Percentiles rank a stretch among this genome's conserved stretches.
Conservation (phyloP, 2,329 filamentous ascomycete genomes). For the Phyllosticta citrichinensis region DNA sequence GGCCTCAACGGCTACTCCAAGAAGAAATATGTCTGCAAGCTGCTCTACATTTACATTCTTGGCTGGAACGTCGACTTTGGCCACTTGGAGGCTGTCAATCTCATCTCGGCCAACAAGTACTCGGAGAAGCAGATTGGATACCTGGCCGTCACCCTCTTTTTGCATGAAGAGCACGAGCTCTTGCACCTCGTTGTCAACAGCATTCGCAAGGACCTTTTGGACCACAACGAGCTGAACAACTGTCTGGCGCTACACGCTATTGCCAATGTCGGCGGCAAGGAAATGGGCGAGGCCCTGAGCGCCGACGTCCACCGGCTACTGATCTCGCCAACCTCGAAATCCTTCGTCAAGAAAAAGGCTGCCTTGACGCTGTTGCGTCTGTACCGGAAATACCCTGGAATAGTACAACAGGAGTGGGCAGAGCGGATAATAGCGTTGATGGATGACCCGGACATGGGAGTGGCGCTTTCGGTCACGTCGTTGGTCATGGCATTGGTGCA, state of each 20-base stretch:
- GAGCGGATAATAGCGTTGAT: slow-evolving; percentile 98
- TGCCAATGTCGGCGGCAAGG: slow-evolving; percentile 89
- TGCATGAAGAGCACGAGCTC: slow-evolving; percentile 94
- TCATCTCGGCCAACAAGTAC: slow-evolving; percentile 94
- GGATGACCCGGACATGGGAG: slow-evolving; percentile 91
- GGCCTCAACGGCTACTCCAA: slow-evolving; percentile 94
- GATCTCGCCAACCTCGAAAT: slow-evolving; percentile 92
- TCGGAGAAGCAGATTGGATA: slow-evolving; percentile 99
- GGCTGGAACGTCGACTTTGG: slow-evolving; percentile 99
- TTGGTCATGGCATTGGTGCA: slow-evolving; percentile 90
- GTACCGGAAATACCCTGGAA: slow-evolving; percentile 88
- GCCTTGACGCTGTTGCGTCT: slow-evolving; percentile 84
- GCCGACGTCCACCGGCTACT: slow-evolving; percentile 84
- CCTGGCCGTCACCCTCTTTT: slow-evolving; percentile 89
- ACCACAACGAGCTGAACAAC: slow-evolving; percentile 96
- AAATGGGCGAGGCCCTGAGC: slow-evolving; percentile 93
- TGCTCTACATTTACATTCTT: slow-evolving; percentile 97
- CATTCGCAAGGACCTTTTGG: slow-evolving; percentile 88
- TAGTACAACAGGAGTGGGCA: slow-evolving; percentile 93
- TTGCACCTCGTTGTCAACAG: slow-evolving; percentile 96
- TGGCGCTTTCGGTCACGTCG: slow-evolving; percentile 90
- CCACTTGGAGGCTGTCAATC: slow-evolving; percentile 93
- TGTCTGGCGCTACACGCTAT: slow-evolving; percentile 94
- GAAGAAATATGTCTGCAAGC: slow-evolving; percentile 99
- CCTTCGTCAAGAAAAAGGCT: slow-evolving; percentile 99